Conservation (phyloP, 257 asterid genomes). For the Solanum gracilifrons region DNA sequence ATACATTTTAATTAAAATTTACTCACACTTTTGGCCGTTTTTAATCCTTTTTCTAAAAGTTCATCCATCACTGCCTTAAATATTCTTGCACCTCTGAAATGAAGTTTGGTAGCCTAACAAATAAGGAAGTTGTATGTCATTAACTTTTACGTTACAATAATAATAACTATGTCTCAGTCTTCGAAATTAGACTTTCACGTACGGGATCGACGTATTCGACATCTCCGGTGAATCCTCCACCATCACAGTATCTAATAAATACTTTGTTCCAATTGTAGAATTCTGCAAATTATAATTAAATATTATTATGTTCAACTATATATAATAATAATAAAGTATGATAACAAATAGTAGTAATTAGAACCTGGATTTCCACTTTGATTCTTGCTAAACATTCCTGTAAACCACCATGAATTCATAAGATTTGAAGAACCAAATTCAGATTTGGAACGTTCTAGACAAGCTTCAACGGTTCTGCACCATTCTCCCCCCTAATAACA, state of each 20-base stretch:
- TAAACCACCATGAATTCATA: neutral
- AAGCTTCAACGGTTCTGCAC: neutral
- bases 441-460: neutral
- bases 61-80: neutral
- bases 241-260: neutral
- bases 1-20: neutral
- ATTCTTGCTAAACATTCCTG: neutral
- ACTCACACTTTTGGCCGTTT: neutral
- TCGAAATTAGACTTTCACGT: neutral
- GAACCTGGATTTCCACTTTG: neutral
- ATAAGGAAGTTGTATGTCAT: too few relatives aligned
- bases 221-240: neutral
- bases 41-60: neutral
- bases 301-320: neutral
- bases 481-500: neutral
- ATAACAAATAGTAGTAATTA: neutral
- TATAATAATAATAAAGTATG: neutral
- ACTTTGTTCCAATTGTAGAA: slow-evolving; percentile 3
- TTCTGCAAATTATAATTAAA: neutral
- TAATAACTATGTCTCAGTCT: neutral
- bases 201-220: neutral
- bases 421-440: neutral
- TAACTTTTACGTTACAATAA: neutral
- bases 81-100: slow-evolving; percentile 1
- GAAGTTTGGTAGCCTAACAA: neutral